These are phyloP conservation scores for Mycena belliarum DNA, from an alignment of 768 basidiomycete genomes.

Conservation along the genomic window DNA sequence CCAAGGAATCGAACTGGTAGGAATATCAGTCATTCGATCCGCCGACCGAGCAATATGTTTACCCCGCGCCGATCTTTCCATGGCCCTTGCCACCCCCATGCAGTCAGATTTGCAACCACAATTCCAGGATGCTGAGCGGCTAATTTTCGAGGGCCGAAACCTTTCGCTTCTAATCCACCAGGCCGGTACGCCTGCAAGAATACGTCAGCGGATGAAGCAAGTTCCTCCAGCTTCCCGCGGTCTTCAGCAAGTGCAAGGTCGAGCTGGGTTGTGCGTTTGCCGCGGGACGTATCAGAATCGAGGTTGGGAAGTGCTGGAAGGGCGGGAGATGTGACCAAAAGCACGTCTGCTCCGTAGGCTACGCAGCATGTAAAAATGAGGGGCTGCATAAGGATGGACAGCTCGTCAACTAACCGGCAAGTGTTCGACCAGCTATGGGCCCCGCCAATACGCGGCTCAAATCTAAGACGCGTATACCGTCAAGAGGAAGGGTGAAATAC, in stretches of 20 bases:
- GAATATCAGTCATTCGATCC: neutral
- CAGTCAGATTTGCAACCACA: conserved; percentile 53
- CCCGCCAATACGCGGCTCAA: conserved; percentile 61
- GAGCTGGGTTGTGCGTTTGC: conserved; percentile 64
- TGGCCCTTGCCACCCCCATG: conserved; percentile 60
- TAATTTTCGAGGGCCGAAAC: conserved; percentile 48
- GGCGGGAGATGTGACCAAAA: conserved; percentile 54
- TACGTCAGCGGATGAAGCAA: conserved; percentile 50
- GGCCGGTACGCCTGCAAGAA: conserved; percentile 66
- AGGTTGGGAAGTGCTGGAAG: conserved; percentile 52
- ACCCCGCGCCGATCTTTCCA: conserved; percentile 58
- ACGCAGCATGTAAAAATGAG: neutral
- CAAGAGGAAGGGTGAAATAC: conserved; percentile 36
- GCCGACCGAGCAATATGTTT: conserved; percentile 15
- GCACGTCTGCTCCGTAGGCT: conserved; percentile 62
- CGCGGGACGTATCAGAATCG: conserved; percentile 61
- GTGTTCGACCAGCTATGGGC: conserved; percentile 54
- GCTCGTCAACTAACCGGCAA: conserved; percentile 45
- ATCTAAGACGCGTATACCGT: conserved; percentile 57
- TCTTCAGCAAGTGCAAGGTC: conserved; percentile 43
- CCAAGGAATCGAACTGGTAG: conserved; percentile 62
- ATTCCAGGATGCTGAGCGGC: conserved; percentile 43
- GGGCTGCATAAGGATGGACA: neutral
- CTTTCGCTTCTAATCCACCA: conserved; percentile 45
- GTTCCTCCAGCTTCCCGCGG: conserved; percentile 31